Conservation (phyloP, 1,284 basidiomycete genomes). For the Pascua guehoae region DNA sequence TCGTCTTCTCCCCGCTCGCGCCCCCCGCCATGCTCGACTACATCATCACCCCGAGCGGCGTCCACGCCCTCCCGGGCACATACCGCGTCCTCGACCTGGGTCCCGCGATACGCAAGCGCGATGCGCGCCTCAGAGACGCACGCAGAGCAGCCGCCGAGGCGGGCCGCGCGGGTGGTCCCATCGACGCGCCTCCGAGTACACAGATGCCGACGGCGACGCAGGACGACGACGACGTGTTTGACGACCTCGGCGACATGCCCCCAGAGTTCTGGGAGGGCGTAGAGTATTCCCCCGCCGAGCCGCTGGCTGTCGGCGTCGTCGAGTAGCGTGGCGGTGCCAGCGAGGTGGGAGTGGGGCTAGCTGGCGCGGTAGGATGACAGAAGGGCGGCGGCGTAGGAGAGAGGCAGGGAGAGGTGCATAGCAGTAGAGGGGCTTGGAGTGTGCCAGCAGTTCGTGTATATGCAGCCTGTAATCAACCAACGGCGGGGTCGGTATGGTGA, state of each 20-base stretch:
- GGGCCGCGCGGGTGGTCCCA: too few relatives aligned
- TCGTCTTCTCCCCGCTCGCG: constrained; percentile 70
- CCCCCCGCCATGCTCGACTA: constrained; percentile 64
- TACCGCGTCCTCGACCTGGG: constrained; percentile 24
- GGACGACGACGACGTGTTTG: constrained; percentile 9
- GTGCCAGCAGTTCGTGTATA: too few relatives aligned
- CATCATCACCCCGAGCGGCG: constrained; percentile 61
- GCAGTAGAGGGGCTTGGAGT: too few relatives aligned
- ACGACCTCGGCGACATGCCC: constrained; percentile 28
- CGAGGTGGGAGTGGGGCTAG: too few relatives aligned
- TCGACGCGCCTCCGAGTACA: too few relatives aligned
- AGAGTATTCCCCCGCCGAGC: not conserved
- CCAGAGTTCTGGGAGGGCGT: constrained; percentile 34
- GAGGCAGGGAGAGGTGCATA: too few relatives aligned
- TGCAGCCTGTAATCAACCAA: too few relatives aligned
- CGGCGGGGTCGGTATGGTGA: too few relatives aligned
- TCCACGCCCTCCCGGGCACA: constrained; percentile 44
- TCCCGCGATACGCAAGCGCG: constrained; percentile 13
- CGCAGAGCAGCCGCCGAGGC: not conserved
- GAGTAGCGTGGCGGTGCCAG: constrained; percentile 1
- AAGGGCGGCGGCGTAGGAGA: too few relatives aligned
- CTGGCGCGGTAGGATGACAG: too few relatives aligned
- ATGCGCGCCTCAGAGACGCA: constrained; percentile 1
- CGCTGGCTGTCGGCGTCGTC: constrained; percentile 10
- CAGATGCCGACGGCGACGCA: too few relatives aligned